These are phyloP conservation scores for Colletotrichum sp. DNA, from an alignment of 2,329 filamentous ascomycete genomes.

Conservation along the genomic window DNA sequence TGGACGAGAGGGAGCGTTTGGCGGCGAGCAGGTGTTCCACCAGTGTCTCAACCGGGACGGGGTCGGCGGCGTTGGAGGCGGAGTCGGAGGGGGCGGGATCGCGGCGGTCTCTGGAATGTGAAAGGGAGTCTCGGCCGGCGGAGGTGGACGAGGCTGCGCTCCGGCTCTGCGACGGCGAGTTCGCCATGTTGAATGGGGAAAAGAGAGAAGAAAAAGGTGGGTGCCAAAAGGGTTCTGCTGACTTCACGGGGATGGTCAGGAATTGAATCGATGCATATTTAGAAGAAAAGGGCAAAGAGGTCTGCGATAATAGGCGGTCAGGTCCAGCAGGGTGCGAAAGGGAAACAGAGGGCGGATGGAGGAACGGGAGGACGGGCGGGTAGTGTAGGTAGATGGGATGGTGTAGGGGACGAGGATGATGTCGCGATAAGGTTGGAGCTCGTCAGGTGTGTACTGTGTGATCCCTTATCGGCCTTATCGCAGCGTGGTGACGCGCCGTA, in stretches of 20 bases:
- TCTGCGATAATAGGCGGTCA: neutral
- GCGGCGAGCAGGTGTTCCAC: conserved; percentile 85
- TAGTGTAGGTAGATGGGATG: neutral
- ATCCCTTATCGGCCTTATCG: conserved; percentile 6
- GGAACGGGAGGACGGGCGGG: neutral
- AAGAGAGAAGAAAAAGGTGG: neutral
- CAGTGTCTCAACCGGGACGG: conserved; percentile 72
- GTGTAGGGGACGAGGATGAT: conserved; percentile 16
- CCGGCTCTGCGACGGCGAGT: conserved; percentile 13
- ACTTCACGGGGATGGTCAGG: conserved; percentile 8
- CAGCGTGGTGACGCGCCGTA: neutral
- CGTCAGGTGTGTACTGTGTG: conserved; percentile 14
- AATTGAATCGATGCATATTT: conserved; percentile 21
- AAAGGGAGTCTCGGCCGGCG: conserved; percentile 17
- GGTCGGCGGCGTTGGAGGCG: conserved; percentile 32
- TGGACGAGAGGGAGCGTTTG: conserved; percentile 86
- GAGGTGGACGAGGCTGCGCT: conserved; percentile 23
- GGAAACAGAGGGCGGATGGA: neutral
- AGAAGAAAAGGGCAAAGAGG: neutral
- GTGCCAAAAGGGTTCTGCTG: neutral
- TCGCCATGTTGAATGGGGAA: conserved; percentile 22
- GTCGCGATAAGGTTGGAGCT: conserved; percentile 23
- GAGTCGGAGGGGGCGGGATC: conserved; percentile 27
- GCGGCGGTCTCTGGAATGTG: conserved; percentile 23
- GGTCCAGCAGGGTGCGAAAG: neutral